Conservation (phyloP, 202 grass and related monocot genomes). For the Alloteropsis angusta region DNA sequence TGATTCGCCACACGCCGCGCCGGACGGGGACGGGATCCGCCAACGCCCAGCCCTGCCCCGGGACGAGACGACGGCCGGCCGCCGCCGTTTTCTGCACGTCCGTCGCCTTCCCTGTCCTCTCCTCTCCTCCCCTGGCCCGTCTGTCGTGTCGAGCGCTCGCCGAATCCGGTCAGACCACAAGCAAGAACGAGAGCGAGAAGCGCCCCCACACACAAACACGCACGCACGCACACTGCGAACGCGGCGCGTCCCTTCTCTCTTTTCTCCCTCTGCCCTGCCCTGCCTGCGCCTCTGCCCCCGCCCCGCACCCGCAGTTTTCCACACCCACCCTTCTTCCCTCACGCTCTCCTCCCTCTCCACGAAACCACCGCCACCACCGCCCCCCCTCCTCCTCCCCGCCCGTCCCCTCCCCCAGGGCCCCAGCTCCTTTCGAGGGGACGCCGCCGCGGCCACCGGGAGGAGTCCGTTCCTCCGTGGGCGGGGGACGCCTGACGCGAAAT, state of each 20-base stretch:
- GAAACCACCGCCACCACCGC: conserved; percentile 19
- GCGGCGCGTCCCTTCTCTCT: not conserved
- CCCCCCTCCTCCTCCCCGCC: not conserved
- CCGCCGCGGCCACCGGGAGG: not conserved
- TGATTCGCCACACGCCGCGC: not conserved
- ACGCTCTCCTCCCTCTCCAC: conserved; percentile 33
- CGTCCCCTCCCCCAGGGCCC: not conserved
- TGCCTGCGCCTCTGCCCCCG: conserved; percentile 7
- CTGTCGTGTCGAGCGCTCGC: conserved; percentile 15
- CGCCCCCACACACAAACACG: not conserved
- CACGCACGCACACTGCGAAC: conserved; percentile 10
- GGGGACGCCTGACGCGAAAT: conserved; percentile 21
- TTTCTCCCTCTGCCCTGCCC: not conserved
- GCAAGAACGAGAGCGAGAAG: too few species aligned
- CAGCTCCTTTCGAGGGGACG: not conserved
- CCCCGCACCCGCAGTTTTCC: conserved; percentile 13
- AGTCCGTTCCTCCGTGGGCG: not conserved
- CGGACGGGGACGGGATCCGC: not conserved
- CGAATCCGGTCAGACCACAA: conserved; percentile 15
- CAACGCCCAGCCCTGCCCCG: not conserved
- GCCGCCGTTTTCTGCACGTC: conserved; percentile 12
- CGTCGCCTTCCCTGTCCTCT: not conserved
- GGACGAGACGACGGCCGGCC: not conserved
- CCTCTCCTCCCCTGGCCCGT: not conserved
- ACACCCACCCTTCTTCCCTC: conserved; percentile 19